Base-by-base conservation (phyloP, 2,329 filamentous ascomycete genomes). In the Xylariaceae sp. region DNA sequence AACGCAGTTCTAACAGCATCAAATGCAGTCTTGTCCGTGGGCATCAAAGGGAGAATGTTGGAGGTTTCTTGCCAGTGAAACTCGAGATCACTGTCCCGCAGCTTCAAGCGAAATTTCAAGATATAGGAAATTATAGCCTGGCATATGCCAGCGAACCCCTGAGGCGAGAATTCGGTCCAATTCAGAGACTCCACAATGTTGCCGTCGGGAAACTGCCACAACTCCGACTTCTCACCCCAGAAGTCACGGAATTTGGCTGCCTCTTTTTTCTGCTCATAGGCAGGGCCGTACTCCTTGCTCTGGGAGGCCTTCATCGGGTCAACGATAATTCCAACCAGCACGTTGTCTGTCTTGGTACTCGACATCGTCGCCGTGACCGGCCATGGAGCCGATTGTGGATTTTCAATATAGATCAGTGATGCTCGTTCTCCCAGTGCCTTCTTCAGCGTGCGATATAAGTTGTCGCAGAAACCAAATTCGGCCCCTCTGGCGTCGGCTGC, bases 181-280 rank as follows among this genome's bases (percentile, higher is more conserved):
- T 94, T 80, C 19, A 96, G 67, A 51, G 85, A 94, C 58, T 98
- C 93, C 7, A 88, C 70, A 45, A 98, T 95, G 48, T 82, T 90
- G 15, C 92, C 92, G 51, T 96, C 88, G 50, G 89, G 93, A 67
- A 98, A 98, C 14, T 92, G 83, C 44, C 92, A 77, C 29, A 98
- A 69, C 57, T 98, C 92, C 2, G 92, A 77, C 56, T 92, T 94
- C 8, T 90, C 82, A 5, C 90, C 92, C 92, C 93, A 98, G 55
- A 98, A 96, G 21, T 80, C 76, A 22, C 86, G 83, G 57, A 95
- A 98, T 19, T 71, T 72, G 8, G 79, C 77, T 16, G 88, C 83
- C 43, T 87, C 85, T 43, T 83, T 79, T 58, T 90, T 88, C 40
- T 92, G 75, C 53, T 96, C 89, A 2, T 87, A 85, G 1, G 81